Conservation (phyloP, 164 flowering plant genomes). For the Liriodendron chinense region DNA sequence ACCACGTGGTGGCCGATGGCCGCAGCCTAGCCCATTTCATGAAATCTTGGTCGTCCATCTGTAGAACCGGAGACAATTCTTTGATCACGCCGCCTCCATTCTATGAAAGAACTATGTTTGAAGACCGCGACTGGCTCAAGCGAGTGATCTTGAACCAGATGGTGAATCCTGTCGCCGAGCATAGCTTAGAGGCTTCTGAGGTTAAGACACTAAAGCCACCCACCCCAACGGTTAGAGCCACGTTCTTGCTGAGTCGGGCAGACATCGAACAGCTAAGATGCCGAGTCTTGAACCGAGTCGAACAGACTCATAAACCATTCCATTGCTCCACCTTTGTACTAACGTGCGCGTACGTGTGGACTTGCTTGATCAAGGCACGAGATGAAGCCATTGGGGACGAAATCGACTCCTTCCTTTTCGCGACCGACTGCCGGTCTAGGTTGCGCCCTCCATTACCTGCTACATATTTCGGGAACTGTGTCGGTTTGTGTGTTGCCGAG, state of each 20-base stretch:
- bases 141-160: neutral
- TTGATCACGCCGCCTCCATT: neutral
- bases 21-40: neutral
- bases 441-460: conserved; percentile 25
- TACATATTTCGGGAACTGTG: conserved; percentile 52
- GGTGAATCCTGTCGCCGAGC: neutral
- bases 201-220: neutral
- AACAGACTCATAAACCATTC: neutral
- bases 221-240: neutral
- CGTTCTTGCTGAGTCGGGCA: neutral
- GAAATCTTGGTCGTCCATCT: neutral
- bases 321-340: conserved; percentile 28
- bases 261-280: conserved; percentile 9
- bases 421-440: conserved; percentile 34
- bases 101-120: neutral
- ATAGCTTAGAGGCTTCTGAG: neutral
- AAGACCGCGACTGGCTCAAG: neutral
- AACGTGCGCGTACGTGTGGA: conserved; percentile 36
- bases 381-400: neutral
- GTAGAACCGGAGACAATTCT: neutral
- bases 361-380: conserved; percentile 25
- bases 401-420: conserved; percentile 19
- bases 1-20: conserved; percentile 4
- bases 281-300: no score
- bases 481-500: conserved; percentile 5